Conservation (phyloP, 805 yeast species). For the Starmerella vitae region DNA sequence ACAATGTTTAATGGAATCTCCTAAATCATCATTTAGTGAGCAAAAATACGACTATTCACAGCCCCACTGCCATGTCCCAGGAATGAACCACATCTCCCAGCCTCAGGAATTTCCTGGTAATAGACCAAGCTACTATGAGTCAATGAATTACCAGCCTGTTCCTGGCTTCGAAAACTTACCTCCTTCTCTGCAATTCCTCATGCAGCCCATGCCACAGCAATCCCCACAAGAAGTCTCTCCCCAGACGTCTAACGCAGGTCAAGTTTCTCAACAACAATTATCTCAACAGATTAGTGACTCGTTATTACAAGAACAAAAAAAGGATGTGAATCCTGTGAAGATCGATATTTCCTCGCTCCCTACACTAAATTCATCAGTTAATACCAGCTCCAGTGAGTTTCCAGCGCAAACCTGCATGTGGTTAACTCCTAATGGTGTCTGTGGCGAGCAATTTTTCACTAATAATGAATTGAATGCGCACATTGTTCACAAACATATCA, state of each 20-base stretch:
- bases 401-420: conserved; percentile 12
- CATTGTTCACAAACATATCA: conserved; percentile 50
- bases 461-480: conserved; percentile 61
- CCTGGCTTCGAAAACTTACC: background rate
- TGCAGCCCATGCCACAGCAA: background rate
- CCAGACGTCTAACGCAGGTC: too few species aligned
- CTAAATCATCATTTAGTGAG: background rate
- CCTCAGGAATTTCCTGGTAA: background rate
- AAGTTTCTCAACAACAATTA: too few species aligned
- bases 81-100: background rate
- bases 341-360: conserved; percentile 14
- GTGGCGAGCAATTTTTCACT: conserved; percentile 38
- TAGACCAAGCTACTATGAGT: background rate
- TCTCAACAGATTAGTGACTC: too few species aligned
- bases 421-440: conserved; percentile 27
- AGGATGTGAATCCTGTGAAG: background rate
- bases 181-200: background rate
- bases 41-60: background rate
- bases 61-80: background rate
- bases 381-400: background rate
- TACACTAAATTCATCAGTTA: background rate
- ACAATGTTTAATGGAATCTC: background rate
- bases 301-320: background rate
- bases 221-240: background rate
- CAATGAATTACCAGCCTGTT: background rate